Conservation (phyloP, 495 filamentous ascomycete genomes). For the Jackrogersella multiformis region DNA sequence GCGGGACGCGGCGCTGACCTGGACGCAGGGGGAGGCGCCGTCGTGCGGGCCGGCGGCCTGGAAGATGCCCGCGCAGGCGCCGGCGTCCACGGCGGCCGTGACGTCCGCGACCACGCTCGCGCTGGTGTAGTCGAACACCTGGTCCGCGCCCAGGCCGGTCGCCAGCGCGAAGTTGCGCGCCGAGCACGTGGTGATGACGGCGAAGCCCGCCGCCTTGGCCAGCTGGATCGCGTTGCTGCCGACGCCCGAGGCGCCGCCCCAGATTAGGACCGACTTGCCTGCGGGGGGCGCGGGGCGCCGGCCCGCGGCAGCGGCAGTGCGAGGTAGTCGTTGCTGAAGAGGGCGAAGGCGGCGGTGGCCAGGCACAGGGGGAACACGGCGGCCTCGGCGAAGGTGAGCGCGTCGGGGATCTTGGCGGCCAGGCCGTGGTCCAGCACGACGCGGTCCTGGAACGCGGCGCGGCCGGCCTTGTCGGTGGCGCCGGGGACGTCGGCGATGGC, state of each 20-base stretch:
- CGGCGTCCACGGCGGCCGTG: conserved; percentile 30
- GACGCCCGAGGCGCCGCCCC: conserved; percentile 67
- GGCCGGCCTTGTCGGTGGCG: not conserved
- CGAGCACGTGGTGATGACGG: conserved; percentile 65
- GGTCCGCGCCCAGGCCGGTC: conserved; percentile 28
- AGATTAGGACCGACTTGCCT: conserved; percentile 52
- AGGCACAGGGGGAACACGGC: conserved; percentile 60
- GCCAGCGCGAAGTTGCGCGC: conserved; percentile 55
- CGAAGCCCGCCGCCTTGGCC: conserved; percentile 64
- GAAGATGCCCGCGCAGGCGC: conserved; percentile 30
- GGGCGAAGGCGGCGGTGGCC: conserved; percentile 55
- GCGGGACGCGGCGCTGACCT: conserved; percentile 28
- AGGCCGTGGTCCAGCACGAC: conserved; percentile 34
- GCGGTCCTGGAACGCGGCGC: conserved; percentile 49
- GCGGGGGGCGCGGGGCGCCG: conserved; percentile 40
- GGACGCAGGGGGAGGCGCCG: conserved; percentile 15
- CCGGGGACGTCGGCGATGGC: conserved; percentile 8
- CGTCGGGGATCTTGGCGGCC: conserved; percentile 51
- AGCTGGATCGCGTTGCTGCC: conserved; percentile 71
- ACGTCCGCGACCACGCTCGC: conserved; percentile 44
- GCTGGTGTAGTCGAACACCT: conserved; percentile 55
- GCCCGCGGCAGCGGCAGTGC: conserved; percentile 32
- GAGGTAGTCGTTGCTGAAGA: conserved; percentile 54
- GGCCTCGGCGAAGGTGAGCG: conserved; percentile 51
- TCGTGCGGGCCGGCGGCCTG: conserved; percentile 31